Conservation (phyloP, 306 rosid species). For the Heteromeles arbutifolia region DNA sequence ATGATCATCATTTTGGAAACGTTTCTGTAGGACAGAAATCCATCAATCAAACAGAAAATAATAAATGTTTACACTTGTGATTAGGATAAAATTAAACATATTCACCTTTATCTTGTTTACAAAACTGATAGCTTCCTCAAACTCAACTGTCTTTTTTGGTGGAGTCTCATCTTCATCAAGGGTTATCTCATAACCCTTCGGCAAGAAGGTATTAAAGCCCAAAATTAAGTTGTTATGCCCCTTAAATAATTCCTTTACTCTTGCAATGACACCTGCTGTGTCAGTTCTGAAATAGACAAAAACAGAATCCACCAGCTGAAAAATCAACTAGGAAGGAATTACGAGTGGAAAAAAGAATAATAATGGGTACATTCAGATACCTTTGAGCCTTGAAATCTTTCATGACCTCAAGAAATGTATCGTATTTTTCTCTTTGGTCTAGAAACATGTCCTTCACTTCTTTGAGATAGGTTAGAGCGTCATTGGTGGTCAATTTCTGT, state of each 20-base stretch:
- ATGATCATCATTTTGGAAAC: conserved; percentile 76
- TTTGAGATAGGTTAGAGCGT: conserved; percentile 76
- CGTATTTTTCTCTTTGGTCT: conserved; percentile 76
- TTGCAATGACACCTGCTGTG: conserved; percentile 84
- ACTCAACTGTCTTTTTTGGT: conserved; percentile 83
- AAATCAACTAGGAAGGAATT: conserved; percentile 6
- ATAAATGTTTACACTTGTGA: conserved; percentile 1
- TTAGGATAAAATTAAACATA: conserved; percentile 1
- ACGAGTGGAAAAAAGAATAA: neutral
- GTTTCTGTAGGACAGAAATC: conserved; percentile 49
- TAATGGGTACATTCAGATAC: conserved; percentile 27
- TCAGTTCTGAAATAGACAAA: conserved; percentile 60
- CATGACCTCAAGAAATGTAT: conserved; percentile 87
- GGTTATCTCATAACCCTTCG: conserved; percentile 93
- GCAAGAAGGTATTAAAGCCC: conserved; percentile 95
- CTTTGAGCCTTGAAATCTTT: conserved; percentile 96
- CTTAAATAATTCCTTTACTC: conserved; percentile 92
- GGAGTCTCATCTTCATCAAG: conserved; percentile 75
- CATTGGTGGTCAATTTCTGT: conserved; percentile 71
- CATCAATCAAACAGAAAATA: conserved; percentile 6
- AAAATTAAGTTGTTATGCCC: conserved; percentile 87
- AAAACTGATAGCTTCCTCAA: conserved; percentile 95
- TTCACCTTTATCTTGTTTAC: conserved; percentile 96
- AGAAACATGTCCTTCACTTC: conserved; percentile 83
- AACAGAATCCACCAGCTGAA: conserved; percentile 10